Conservation (phyloP, 495 filamentous ascomycete species). For the Hypoxylon perforatum region DNA sequence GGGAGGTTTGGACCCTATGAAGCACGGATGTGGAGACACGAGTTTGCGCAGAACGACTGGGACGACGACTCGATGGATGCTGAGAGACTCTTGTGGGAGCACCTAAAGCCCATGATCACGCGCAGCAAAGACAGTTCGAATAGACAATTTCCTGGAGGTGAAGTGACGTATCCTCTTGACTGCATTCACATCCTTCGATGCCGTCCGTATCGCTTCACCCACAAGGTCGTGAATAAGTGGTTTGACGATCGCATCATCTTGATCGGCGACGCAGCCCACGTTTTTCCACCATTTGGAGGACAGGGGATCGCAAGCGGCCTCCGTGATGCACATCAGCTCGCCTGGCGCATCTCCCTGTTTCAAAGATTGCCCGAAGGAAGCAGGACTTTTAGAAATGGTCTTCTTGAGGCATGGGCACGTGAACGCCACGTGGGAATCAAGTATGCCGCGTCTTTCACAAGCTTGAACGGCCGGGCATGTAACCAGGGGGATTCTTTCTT, state of each 20-base stretch:
- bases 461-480: conserved; percentile 42
- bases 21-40: conserved; percentile 62
- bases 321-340: conserved; percentile 51
- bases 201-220: conserved; percentile 61
- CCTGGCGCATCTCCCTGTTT: conserved; percentile 61
- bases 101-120: conserved; percentile 47
- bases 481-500: conserved; percentile 32
- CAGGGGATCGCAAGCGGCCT: conserved; percentile 64
- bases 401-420: conserved; percentile 40
- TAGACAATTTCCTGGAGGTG: conserved; percentile 24
- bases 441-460: conserved; percentile 37
- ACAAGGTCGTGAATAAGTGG: conserved; percentile 64
- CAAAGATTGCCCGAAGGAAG: conserved; percentile 29
- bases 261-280: conserved; percentile 64
- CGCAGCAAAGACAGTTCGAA: conserved; percentile 24
- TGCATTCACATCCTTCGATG: conserved; percentile 62
- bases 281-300: conserved; percentile 67
- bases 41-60: conserved; percentile 54
- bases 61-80: conserved; percentile 40
- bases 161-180: conserved; percentile 58
- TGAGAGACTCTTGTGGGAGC: conserved; percentile 43
- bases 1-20: conserved; percentile 58
- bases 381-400: conserved; percentile 7
- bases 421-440: conserved; percentile 41
- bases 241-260: conserved; percentile 56